Base-by-base conservation (phyloP, 441 rosid species). In the Manihot esculenta region DNA sequence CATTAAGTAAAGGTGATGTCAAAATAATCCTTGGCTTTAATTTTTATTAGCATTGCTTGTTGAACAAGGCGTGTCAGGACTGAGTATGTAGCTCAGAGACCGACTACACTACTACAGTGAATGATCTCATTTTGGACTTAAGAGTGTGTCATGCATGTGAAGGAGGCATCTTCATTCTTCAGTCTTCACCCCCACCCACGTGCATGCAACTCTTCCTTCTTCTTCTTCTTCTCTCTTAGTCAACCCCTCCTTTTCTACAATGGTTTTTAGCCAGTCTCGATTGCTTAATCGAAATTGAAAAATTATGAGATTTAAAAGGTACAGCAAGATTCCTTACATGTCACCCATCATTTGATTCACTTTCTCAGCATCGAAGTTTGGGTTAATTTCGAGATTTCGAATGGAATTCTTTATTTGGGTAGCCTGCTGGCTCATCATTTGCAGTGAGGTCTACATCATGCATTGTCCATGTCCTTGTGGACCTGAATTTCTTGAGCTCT, bases 1-100 rank as follows among this genome's bases (percentile, higher is more conserved):
- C 47, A 64, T 49, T 24, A 12, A 21, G 68, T n/a, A 42, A 10
- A 66, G 73, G 33, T 70, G 78, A 80, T 48, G 83, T 79, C 78
- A 73, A 1, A 24, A 6, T 35, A 35, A 35, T 4, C 41, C 41
- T n/a, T 35, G 13, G 18, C 21, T 23, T 68, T 5, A 35, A 24
- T 45, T 44, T 35, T 44, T 13, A 18, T 48, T 10, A 17, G 12
- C 47, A 21, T 71, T 72, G 78, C 83, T 80, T 80, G 67, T 64
- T 53, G 7, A 55, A 71, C 62, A 71, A 69, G 77, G 21, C 10
- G 45, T 48, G 74, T 68, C 80, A 74, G 80, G 14, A 33, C 24
- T 51, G 27, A 66, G n/a, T 64, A 27, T 47, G 33, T 54, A 4
- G 48, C 60, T 27, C 35, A 35, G 41, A 50, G 69, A 55, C 41